A percentile compares a stretch with the other conserved stretches of the same genome.
These are phyloP conservation scores for Annulohypoxylon moriforme DNA, from an alignment of 495 filamentous ascomycete species.

Conservation along the genomic window DNA sequence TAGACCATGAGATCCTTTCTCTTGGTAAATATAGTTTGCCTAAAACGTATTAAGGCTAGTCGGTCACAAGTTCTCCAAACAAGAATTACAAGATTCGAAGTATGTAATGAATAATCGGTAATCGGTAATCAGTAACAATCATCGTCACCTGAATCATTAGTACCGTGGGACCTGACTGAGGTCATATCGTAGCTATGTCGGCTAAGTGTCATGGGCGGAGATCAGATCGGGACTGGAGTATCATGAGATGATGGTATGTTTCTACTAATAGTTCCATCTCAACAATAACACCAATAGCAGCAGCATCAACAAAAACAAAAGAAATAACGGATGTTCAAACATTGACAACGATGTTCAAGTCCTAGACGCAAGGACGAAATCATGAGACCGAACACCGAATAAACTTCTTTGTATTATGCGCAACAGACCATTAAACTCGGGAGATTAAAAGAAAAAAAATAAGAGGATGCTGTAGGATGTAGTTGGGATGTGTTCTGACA, in stretches of 20 bases:
- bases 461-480: background rate
- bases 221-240: constrained; percentile 20
- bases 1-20: constrained; percentile 32
- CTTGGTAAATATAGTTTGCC: constrained; percentile 36
- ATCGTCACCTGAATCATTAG: constrained; percentile 3
- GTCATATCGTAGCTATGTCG: background rate
- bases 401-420: constrained; percentile 18
- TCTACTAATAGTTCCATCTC: constrained; percentile 1
- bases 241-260: constrained; percentile 42
- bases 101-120: background rate
- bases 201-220: background rate
- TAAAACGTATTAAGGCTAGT: constrained; percentile 31
- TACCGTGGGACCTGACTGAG: background rate
- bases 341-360: constrained; percentile 14
- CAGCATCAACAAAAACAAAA: background rate
- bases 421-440: constrained; percentile 14
- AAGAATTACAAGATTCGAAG: background rate
- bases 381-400: constrained; percentile 17
- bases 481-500: background rate
- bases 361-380: constrained; percentile 13
- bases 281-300: background rate
- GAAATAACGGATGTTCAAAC: constrained; percentile 13
- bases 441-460: background rate
- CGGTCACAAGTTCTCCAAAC: background rate
- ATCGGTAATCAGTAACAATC: constrained; percentile 4